A percentile compares a stretch with the other conserved stretches of the same genome.
Conservation (phyloP, 352 stramenopile genomes). For the Pythium rhizo-oryzae region DNA sequence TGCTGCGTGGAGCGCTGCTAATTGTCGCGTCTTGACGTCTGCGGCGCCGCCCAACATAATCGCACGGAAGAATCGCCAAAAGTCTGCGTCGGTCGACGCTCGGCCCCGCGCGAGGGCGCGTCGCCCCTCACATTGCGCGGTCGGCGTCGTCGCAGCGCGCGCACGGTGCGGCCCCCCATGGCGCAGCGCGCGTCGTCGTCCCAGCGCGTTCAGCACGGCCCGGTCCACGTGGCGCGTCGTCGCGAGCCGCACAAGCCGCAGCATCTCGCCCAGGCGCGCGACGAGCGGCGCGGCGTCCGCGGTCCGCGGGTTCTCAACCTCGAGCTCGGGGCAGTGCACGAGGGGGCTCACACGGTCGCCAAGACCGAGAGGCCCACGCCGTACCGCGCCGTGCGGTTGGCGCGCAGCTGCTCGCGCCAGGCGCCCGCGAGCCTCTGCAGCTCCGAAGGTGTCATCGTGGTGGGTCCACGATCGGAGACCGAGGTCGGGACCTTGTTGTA, state of each 20-base stretch:
- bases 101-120: too few species aligned
- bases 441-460: neutral
- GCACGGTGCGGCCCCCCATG: constrained; percentile 10
- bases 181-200: constrained; percentile 14
- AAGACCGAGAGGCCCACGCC: neutral
- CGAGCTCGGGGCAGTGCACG: constrained; percentile 16
- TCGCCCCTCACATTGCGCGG: too few species aligned
- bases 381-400: neutral
- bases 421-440: neutral
- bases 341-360: neutral
- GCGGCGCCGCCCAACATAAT: neutral
- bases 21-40: neutral
- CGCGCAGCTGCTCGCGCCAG: neutral
- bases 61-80: neutral
- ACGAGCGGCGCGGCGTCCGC: neutral
- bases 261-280: constrained; percentile 12
- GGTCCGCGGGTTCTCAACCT: constrained; percentile 1
- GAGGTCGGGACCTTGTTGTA: too few species aligned
- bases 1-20: neutral
- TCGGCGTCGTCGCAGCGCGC: constrained; percentile 19
- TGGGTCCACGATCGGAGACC: too few species aligned
- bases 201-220: constrained; percentile 14
- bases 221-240: constrained; percentile 18
- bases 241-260: constrained; percentile 16
- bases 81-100: neutral